These are phyloP conservation scores for Parathielavia hyrcaniae DNA, from an alignment of 495 filamentous ascomycete species.

Conservation along the genomic window DNA sequence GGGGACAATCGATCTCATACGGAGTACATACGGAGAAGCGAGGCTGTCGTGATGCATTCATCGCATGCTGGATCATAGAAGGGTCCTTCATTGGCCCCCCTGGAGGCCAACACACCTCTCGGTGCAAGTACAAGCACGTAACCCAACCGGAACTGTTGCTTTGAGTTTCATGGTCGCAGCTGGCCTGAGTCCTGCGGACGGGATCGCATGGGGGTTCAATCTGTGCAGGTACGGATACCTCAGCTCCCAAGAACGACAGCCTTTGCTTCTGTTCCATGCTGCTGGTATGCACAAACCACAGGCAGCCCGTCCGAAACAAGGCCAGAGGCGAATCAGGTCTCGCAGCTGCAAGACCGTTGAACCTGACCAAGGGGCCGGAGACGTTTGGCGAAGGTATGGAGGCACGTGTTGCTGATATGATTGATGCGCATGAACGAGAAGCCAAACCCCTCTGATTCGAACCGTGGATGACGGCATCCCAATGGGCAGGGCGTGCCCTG, in stretches of 20 bases:
- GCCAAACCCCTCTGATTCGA: slow-evolving; percentile 5
- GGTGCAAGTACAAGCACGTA: too few species aligned
- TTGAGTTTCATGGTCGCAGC: slow-evolving; percentile 20
- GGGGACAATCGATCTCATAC: slow-evolving; percentile 7
- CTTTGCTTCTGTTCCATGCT: too few species aligned
- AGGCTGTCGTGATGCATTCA: slow-evolving; percentile 15
- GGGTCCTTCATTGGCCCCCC: slow-evolving; percentile 4
- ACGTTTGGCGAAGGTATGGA: slow-evolving; percentile 12
- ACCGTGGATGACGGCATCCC: slow-evolving; percentile 8
- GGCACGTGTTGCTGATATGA: slow-evolving; percentile 10
- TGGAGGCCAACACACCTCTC: slow-evolving; percentile 1
- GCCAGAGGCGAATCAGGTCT: slow-evolving; percentile 19
- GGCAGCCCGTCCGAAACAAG: background rate
- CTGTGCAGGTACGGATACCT: too few species aligned
- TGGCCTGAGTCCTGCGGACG: too few species aligned
- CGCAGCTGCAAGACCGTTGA: slow-evolving; percentile 19
- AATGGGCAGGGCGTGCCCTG: background rate
- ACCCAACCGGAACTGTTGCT: slow-evolving; percentile 14
- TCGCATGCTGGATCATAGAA: slow-evolving; percentile 4
- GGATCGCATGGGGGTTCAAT: slow-evolving; percentile 3
- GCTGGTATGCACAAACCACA: too few species aligned
- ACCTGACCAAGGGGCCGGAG: slow-evolving; percentile 1
- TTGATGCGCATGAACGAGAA: slow-evolving; percentile 22
- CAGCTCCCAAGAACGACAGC: background rate
- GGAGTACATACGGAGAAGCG: background rate